Percentiles rank a stretch among this genome's conserved stretches.
Evolutionary conservation across 257 asterid species (phyloP).

Genomic region (Catharanthus roseus): DNA sequence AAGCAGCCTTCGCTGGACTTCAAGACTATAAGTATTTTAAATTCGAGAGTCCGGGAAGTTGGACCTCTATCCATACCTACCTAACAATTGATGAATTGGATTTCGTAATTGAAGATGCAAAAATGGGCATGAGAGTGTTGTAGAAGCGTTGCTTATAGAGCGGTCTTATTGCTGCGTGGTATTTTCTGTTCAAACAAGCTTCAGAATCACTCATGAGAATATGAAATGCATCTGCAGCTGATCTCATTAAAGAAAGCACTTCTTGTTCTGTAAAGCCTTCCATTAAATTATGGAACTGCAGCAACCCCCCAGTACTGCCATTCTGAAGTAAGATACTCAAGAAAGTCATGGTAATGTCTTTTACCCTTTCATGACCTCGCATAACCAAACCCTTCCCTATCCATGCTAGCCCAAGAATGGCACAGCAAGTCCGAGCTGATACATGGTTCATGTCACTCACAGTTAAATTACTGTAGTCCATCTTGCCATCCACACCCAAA

Average conservation of each 20-base stretch:
- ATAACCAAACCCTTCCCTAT: slow-evolving; percentile 86
- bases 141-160: slow-evolving; percentile 94
- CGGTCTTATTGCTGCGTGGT: slow-evolving; percentile 73
- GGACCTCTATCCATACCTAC: slow-evolving; percentile 28
- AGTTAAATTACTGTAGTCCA: slow-evolving; percentile 37
- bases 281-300: slow-evolving; percentile 26
- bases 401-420: slow-evolving; percentile 84
- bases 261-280: slow-evolving; percentile 38
- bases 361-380: slow-evolving; percentile 92
- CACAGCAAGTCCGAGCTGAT: slow-evolving; percentile 26
- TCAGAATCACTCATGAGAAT: slow-evolving; percentile 77
- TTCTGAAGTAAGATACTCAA: slow-evolving; percentile 49
- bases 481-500: slow-evolving; percentile 28
- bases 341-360: slow-evolving; percentile 59
- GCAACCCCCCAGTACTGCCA: slow-evolving; percentile 24
- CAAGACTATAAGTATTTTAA: neutral
- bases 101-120: slow-evolving; percentile 48
- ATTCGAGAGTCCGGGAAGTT: neutral
- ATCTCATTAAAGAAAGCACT: slow-evolving; percentile 47
- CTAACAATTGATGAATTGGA: slow-evolving; percentile 44
- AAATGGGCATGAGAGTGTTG: slow-evolving; percentile 65
- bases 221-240: slow-evolving; percentile 85
- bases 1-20: neutral
- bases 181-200: slow-evolving; percentile 65
- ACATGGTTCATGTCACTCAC: slow-evolving; percentile 27